Percentiles rank a stretch among this genome's conserved stretches.
phyloP scores from a whole-genome alignment of 2,329 filamentous ascomycete genomes.

The Tolypocladium cylindrosporum region DNA sequence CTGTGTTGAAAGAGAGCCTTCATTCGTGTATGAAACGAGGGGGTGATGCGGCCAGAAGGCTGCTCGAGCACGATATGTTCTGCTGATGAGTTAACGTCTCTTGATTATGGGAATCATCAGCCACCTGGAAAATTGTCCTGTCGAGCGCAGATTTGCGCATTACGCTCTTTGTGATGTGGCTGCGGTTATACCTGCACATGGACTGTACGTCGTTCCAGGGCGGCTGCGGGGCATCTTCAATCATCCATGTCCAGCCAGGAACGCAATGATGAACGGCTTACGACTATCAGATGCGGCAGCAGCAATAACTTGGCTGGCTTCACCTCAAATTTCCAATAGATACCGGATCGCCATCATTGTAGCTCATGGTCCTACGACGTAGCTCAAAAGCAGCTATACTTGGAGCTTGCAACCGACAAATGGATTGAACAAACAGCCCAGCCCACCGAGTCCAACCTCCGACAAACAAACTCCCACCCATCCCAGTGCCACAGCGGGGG shows the following conservation, averaged over 20 bases:
- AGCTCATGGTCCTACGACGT: not conserved
- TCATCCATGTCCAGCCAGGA: not conserved
- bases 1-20: not conserved
- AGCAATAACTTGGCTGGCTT: not conserved
- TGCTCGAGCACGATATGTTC: not conserved
- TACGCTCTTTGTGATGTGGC: not conserved
- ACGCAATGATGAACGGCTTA: not conserved
- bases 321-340: no score
- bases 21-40: not conserved
- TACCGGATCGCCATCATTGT: not conserved
- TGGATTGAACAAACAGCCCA: not conserved
- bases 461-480: not conserved
- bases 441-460: not conserved
- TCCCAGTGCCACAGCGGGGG: not conserved
- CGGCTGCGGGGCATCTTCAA: no score
- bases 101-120: not conserved
- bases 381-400: not conserved
- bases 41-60: not conserved
- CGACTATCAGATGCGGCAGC: not conserved
- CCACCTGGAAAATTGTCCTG: not conserved
- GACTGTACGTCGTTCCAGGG: not conserved
- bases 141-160: not conserved
- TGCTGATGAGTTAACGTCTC: not conserved
- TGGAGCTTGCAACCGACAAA: not conserved
- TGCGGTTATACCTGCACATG: not conserved